Base-by-base conservation (phyloP, 192 early-diverging fungal genomes). In the Coemansia sp. region DNA sequence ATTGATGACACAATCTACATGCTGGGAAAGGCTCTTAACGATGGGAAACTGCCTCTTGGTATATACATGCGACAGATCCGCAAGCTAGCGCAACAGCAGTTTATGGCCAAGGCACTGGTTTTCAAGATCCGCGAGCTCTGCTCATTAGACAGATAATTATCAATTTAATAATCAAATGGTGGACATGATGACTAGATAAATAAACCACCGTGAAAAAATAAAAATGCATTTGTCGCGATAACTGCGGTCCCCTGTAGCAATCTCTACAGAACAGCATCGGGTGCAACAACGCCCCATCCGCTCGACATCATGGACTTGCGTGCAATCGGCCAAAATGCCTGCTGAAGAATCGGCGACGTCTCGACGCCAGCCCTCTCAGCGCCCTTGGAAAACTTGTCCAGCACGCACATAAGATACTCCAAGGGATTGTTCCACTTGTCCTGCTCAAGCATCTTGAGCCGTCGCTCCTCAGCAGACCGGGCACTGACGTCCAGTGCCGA, bases 1-100 rank as follows among this genome's bases (percentile, higher is more conserved):
- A 89, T 95, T 45, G 92, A 94, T 57, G 95, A 98, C 65, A 88
- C 91, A 7, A 86, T 95, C 49, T 95, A 95, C 70, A 86, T 89
- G 39, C 76, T 98, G 50, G 87, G 89, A 19, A 87, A 89, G 68
- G 93, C 94, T 6, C 75, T 98, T 45, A 90, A 87, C 66, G 87
- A 86, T 47, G 91, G 94, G 58, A 81, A 80, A 59, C 86, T 97
- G 48, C 86, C 93, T 11, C 65, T 92, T 23, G 69, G 76, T 32
- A 85, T 85, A 1, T 97, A 91, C 65, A 89, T 96, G 89, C 93
- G 94, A 86, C 86, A 87, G 65, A 88, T 92, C 38, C 87, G 95
- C 7, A 87, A 85, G 44, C 82, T 98, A 18, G 89, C 94, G 0
- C 82, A 92, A 61, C 94, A 96, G 61, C 93, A 95, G 73, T 98